Conservation (phyloP, 768 basidiomycete species). For the Lactifluus volemus region DNA sequence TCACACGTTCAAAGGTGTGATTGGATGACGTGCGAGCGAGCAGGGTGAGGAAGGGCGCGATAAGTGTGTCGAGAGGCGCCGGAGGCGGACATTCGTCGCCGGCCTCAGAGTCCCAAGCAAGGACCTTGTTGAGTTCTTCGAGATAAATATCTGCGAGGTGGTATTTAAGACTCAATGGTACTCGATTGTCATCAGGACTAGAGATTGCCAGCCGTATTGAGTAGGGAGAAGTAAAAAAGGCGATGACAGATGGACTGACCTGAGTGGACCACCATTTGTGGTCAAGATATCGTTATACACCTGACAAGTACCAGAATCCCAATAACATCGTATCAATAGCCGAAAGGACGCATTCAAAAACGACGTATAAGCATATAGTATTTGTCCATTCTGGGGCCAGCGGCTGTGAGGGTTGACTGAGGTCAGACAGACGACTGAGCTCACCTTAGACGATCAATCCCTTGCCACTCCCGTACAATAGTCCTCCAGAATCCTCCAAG, state of each 20-base stretch:
- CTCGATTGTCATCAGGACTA: slow-evolving; percentile 61
- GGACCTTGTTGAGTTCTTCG: slow-evolving; percentile 75
- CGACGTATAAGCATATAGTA: slow-evolving; percentile 91
- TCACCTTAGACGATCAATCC: slow-evolving; percentile 84
- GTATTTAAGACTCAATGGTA: slow-evolving; percentile 71
- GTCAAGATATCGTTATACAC: slow-evolving; percentile 66
- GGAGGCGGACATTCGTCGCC: slow-evolving; percentile 26
- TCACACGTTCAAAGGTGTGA: slow-evolving; percentile 65
- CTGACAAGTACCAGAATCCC: slow-evolving; percentile 47
- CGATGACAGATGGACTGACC: slow-evolving; percentile 41
- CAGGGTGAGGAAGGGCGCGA: slow-evolving; percentile 64
- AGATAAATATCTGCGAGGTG: slow-evolving; percentile 88
- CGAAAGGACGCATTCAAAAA: slow-evolving; percentile 83
- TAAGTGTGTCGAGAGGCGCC: slow-evolving; percentile 44
- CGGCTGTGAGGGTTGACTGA: slow-evolving; percentile 17
- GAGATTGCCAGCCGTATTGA: background rate
- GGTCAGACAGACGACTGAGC: background rate
- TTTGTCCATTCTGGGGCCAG: slow-evolving; percentile 79
- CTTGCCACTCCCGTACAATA: slow-evolving; percentile 87
- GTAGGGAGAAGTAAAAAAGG: background rate
- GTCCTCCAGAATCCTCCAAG: slow-evolving; percentile 87
- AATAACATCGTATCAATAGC: slow-evolving; percentile 60
- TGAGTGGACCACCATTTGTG: slow-evolving; percentile 67
- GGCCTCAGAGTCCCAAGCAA: slow-evolving; percentile 22
- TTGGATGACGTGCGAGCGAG: slow-evolving; percentile 58